These are phyloP conservation scores for Pseudocercospora crystallina DNA, from an alignment of 2,329 filamentous ascomycete genomes.

Conservation along the genomic window DNA sequence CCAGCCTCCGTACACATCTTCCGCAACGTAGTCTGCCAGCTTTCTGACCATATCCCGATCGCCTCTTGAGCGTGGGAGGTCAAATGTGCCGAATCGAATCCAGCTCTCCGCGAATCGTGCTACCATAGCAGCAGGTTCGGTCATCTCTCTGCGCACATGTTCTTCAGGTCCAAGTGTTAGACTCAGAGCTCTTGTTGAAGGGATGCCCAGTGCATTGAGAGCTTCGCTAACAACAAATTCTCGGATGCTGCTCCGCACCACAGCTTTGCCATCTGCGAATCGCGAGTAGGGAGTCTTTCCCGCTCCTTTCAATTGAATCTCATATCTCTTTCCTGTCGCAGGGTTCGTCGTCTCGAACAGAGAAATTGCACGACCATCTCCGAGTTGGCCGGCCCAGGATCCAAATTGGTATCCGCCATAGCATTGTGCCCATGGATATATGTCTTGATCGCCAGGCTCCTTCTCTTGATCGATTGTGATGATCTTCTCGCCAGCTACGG, in stretches of 20 bases:
- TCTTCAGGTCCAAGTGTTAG: conserved; percentile 73
- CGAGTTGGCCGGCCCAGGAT: conserved; percentile 92
- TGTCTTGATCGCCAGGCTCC: conserved; percentile 61
- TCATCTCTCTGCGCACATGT: conserved; percentile 72
- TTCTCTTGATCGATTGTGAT: conserved; percentile 67
- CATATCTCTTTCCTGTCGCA: conserved; percentile 69
- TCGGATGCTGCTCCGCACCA: conserved; percentile 85
- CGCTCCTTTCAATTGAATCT: conserved; percentile 92
- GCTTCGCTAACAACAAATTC: conserved; percentile 93
- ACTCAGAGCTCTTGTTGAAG: conserved; percentile 81
- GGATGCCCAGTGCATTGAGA: conserved; percentile 80
- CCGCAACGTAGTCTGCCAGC: conserved; percentile 78
- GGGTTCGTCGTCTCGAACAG: conserved; percentile 87
- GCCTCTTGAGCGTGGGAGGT: conserved; percentile 78
- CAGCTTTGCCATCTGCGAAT: conserved; percentile 94
- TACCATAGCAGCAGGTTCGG: conserved; percentile 91
- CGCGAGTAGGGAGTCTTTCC: conserved; percentile 91
- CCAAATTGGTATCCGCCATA: conserved; percentile 77
- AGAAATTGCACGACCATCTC: conserved; percentile 91
- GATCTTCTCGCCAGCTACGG: conserved; percentile 80
- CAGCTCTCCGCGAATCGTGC: conserved; percentile 87
- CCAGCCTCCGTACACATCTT: conserved; percentile 87
- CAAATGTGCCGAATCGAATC: conserved; percentile 93
- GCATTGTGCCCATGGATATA: conserved; percentile 98
- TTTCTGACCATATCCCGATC: conserved; percentile 72